phyloP scores from a whole-genome alignment of 1,139 yeast genomes.

The Blastobotrys serpentis region DNA sequence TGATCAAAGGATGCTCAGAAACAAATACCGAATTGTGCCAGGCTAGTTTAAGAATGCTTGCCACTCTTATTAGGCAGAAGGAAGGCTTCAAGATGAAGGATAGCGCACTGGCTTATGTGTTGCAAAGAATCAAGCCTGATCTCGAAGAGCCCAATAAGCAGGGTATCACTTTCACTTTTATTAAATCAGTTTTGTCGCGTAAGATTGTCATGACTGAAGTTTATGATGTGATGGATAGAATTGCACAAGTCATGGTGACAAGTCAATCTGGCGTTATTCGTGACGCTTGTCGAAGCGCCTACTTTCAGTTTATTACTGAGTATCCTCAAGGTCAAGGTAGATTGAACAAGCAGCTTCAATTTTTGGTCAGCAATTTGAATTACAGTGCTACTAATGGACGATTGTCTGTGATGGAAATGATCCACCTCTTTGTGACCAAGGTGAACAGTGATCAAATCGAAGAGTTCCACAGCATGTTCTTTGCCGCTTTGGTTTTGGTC shows the following conservation, averaged over 20 bases:
- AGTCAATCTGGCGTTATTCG: conserved; percentile 82
- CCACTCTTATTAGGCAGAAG: conserved; percentile 70
- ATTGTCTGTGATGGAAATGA: conserved; percentile 84
- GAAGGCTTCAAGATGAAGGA: conserved; percentile 66
- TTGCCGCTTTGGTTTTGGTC: conserved; percentile 76
- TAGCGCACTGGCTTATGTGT: conserved; percentile 68
- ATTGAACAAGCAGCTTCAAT: conserved; percentile 77
- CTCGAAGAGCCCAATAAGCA: conserved; percentile 88
- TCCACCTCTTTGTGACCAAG: conserved; percentile 67
- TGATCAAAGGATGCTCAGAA: conserved; percentile 72
- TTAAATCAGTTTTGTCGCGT: conserved; percentile 70
- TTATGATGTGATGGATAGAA: conserved; percentile 82
- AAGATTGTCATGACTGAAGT: conserved; percentile 82
- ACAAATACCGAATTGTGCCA: conserved; percentile 85
- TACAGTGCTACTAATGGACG: conserved; percentile 89
- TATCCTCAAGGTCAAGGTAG: conserved; percentile 92
- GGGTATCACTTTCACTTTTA: conserved; percentile 80
- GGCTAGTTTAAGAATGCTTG: conserved; percentile 68
- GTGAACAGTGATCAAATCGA: conserved; percentile 62
- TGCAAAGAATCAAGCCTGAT: conserved; percentile 81
- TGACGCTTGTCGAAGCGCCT: conserved; percentile 81
- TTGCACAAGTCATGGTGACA: conserved; percentile 84
- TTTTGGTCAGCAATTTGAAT: conserved; percentile 75
- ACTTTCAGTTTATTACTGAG: conserved; percentile 84
- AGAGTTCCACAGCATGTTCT: conserved; percentile 68